phyloP scores from a whole-genome alignment of 2,329 filamentous ascomycete species.

The Aspergillus phoenicis region DNA sequence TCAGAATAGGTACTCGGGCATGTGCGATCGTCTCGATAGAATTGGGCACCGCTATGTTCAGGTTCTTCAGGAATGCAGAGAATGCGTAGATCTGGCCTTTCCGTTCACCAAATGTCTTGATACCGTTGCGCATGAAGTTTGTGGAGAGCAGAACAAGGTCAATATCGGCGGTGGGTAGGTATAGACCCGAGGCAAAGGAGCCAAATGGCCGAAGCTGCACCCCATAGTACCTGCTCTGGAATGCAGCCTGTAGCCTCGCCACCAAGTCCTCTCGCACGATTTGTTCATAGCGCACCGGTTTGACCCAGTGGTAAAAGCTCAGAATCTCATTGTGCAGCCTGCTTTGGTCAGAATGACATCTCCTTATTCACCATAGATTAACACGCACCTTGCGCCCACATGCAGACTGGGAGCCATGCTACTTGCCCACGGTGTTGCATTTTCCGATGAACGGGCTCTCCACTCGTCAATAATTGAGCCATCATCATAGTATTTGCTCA shows the following conservation, averaged over 20 bases:
- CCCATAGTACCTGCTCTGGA: slow-evolving; percentile 61
- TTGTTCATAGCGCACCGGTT: slow-evolving; percentile 75
- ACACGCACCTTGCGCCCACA: slow-evolving; percentile 37
- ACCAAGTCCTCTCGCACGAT: slow-evolving; percentile 73
- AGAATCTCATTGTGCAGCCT: slow-evolving; percentile 88
- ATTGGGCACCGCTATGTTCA: slow-evolving; percentile 59
- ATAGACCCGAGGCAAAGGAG: slow-evolving; percentile 86
- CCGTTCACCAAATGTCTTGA: slow-evolving; percentile 53
- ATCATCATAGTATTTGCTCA: slow-evolving; percentile 52
- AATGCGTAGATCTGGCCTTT: slow-evolving; percentile 64
- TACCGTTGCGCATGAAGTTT: slow-evolving; percentile 58
- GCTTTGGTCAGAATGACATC: slow-evolving; percentile 18
- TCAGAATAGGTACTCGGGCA: slow-evolving; percentile 89
- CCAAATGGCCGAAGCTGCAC: slow-evolving; percentile 77
- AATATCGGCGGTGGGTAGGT: slow-evolving; percentile 83
- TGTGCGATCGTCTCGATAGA: slow-evolving; percentile 69
- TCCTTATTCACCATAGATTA: not conserved
- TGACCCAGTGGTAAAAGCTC: slow-evolving; percentile 85
- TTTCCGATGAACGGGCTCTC: slow-evolving; percentile 46
- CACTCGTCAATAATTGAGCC: slow-evolving; percentile 59
- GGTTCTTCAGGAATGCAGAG: slow-evolving; percentile 58
- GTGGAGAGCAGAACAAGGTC: slow-evolving; percentile 79
- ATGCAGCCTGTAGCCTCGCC: slow-evolving; percentile 63
- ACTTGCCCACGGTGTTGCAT: slow-evolving; percentile 64
- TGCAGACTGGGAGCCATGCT: slow-evolving; percentile 34